These are phyloP conservation scores for Adansonia gregorii DNA, from an alignment of 441 rosid genomes.

Conservation along the genomic window DNA sequence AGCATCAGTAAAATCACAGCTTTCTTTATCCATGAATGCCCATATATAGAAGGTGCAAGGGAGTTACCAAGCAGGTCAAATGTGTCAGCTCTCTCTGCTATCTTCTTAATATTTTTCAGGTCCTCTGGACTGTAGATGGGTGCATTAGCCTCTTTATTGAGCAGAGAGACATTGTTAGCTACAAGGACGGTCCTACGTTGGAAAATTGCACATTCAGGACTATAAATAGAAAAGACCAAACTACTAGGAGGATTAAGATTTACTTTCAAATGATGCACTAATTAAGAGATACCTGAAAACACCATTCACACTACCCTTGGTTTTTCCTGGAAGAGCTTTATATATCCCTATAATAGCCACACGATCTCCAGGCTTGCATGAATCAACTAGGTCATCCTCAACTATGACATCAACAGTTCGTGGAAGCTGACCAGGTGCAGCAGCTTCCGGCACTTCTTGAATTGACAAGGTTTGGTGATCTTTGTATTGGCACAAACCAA, in stretches of 20 bases:
- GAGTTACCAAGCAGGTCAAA: constrained; percentile 91
- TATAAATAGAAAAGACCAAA: constrained; percentile 21
- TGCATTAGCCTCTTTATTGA: constrained; percentile 95
- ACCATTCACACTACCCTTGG: constrained; percentile 95
- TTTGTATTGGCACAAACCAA: constrained; percentile 87
- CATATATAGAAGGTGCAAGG: constrained; percentile 95
- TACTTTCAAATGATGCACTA: neutral
- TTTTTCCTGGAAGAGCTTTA: constrained; percentile 94
- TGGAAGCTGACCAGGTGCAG: constrained; percentile 99
- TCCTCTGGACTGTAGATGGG: constrained; percentile 84
- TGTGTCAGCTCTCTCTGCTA: constrained; percentile 84
- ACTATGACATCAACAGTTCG: constrained; percentile 89
- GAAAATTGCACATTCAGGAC: constrained; percentile 32
- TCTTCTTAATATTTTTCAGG: constrained; percentile 76
- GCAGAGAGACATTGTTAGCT: constrained; percentile 85
- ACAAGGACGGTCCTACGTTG: constrained; percentile 80
- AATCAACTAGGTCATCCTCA: constrained; percentile 96
- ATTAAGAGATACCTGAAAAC: constrained; percentile 72
- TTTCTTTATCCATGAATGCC: constrained; percentile 96
- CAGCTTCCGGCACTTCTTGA: constrained; percentile 97
- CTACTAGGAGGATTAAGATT: constrained; percentile 11
- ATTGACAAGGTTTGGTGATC: constrained; percentile 97
- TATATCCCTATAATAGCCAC: constrained; percentile 89
- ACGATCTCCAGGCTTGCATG: constrained; percentile 98
- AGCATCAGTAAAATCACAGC: constrained; percentile 94